Conservation (phyloP, 768 basidiomycete species). For the Tylopilus balloui region DNA sequence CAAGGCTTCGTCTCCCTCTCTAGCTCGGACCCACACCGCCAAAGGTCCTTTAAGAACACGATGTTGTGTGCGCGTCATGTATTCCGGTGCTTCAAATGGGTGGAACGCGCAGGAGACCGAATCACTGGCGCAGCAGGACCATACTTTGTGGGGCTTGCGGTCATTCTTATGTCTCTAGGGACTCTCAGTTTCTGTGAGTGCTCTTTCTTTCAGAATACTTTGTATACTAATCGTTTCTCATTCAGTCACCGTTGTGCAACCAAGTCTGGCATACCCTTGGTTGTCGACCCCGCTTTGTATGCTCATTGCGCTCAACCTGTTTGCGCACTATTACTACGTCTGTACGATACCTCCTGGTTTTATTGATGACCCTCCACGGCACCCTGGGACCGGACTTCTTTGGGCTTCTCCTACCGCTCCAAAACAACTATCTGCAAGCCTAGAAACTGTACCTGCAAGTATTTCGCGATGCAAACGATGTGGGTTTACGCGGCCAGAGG, state of each 20-base stretch:
- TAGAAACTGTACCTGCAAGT: slow-evolving; percentile 51
- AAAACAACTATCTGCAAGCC: slow-evolving; percentile 21
- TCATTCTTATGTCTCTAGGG: slow-evolving; percentile 64
- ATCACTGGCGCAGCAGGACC: slow-evolving; percentile 91
- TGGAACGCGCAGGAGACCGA: slow-evolving; percentile 73
- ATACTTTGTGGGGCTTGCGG: slow-evolving; percentile 80
- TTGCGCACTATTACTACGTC: slow-evolving; percentile 81
- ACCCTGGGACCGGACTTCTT: slow-evolving; percentile 38
- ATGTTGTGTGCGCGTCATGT: slow-evolving; percentile 29
- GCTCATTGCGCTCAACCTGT: slow-evolving; percentile 74
- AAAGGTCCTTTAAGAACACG: not conserved
- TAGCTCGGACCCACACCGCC: not conserved
- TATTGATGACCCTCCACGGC: slow-evolving; percentile 51
- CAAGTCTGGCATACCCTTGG: slow-evolving; percentile 54
- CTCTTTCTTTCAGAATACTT: not conserved
- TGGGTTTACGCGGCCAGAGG: slow-evolving; percentile 69
- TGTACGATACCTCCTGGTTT: slow-evolving; percentile 80
- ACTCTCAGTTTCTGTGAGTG: slow-evolving; percentile 77
- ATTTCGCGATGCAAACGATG: slow-evolving; percentile 68
- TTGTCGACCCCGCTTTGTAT: slow-evolving; percentile 63
- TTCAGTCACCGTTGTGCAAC: slow-evolving; percentile 75
- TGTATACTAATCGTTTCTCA: not conserved
- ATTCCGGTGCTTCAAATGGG: slow-evolving; percentile 56
- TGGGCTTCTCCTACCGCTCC: slow-evolving; percentile 48
- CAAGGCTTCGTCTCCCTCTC: no score